Evolutionary conservation across 1,139 yeast genomes (phyloP), one percentile per base, ranked within the genome.

Genomic region (Geotrichum restrictum): DNA sequence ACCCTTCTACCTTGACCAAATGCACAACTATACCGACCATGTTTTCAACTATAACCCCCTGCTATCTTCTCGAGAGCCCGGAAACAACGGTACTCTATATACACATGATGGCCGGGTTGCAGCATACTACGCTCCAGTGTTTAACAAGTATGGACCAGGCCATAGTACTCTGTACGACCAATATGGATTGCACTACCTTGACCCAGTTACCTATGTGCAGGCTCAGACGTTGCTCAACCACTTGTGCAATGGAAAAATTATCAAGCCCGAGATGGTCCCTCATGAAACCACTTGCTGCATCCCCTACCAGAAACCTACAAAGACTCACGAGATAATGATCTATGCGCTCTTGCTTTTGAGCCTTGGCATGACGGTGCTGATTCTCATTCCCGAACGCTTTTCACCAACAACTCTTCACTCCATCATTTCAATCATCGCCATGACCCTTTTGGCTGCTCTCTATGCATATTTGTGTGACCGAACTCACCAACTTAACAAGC

Each of bases 391-490:
- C 14, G 22, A 14, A 18, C 29, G 27, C n/a, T 27, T 29, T 19
- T n/a, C 14, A 11, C 3, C 45, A 21, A 33, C 18, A 33, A 18
- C 43, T 36, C 29, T 6, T 18, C 42, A 39, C 31, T 24, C 42
- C 3, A 22, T n/a, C 13, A 6, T 39, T 29, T 14, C 36, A 34
- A 18, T 29, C 7, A 34, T 18, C 13, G 14, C 16, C n/a, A 7
- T 43, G 24, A 45, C 48, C 11, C 48, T 48, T 3, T 33, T 52
- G 2, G 34, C 48, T 14, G 45, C 46, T 3, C 38, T 52, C 10
- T 52, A 52, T 32, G 49, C 55, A 5, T 52, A 39, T 27, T 14
- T 48, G 29, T 36, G 45, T 22, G 55, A 52, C 45, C 42, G 55
- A 19, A 48, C 55, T 16, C 51, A 52, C 27, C 18, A 27, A 16